phyloP scores from a whole-genome alignment of 352 stramenopile species.

The Sclerospora graminicola region DNA sequence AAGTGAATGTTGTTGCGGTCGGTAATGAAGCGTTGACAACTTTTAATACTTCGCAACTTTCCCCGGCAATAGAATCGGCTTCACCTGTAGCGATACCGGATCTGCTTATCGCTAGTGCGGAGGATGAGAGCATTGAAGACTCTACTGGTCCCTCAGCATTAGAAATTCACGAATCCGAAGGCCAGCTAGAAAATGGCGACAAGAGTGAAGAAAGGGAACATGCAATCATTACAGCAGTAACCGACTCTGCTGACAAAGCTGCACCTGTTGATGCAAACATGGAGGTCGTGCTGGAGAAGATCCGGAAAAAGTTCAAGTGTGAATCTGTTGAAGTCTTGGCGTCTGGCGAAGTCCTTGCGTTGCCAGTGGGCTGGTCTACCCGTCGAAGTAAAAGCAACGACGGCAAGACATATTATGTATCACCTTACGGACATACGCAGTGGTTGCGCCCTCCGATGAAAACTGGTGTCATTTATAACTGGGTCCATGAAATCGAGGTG shows the following conservation, averaged over 20 bases:
- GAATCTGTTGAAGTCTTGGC: constrained; percentile 51
- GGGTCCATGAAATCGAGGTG: constrained; percentile 77
- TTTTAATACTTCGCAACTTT: constrained; percentile 11
- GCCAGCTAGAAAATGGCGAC: constrained; percentile 5
- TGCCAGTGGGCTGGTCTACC: constrained; percentile 74
- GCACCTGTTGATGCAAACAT: constrained; percentile 49
- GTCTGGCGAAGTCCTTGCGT: constrained; percentile 57
- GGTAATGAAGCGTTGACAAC: constrained; percentile 12
- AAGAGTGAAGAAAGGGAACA: constrained; percentile 19
- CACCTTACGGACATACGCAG: constrained; percentile 70
- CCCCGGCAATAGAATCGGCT: constrained; percentile 17
- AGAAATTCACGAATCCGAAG: constrained; percentile 11
- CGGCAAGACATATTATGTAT: constrained; percentile 82
- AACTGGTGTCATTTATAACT: constrained; percentile 69
- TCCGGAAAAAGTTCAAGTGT: constrained; percentile 51
- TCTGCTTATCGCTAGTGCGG: constrained; percentile 6
- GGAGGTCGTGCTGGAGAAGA: constrained; percentile 45
- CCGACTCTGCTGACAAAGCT: constrained; percentile 15
- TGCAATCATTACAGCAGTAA: constrained; percentile 39
- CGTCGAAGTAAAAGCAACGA: constrained; percentile 75
- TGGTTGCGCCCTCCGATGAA: constrained; percentile 74
- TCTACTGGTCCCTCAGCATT: neutral
- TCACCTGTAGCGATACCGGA: constrained; percentile 22
- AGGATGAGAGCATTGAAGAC: constrained; percentile 3
- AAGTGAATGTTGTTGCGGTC: constrained; percentile 3